Evolutionary conservation across 768 basidiomycete genomes (phyloP), one percentile per base, ranked within the genome.

Genomic region (Collybia mongolica): DNA sequence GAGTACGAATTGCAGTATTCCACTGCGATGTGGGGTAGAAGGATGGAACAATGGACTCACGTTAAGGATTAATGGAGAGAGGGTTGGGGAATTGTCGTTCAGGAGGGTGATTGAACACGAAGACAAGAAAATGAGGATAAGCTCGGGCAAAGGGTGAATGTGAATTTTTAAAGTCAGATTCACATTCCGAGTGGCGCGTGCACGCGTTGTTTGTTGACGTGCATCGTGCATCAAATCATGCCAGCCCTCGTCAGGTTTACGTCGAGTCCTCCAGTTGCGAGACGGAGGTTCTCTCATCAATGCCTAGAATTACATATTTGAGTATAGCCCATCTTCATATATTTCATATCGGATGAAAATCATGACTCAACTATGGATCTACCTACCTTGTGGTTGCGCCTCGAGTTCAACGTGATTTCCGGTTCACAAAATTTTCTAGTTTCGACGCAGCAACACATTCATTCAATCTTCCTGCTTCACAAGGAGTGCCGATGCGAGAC

Each of bases 91-190:
- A 70, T 67, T 66, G 70, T 70, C 67, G 70, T 71, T 66, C 63
- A 68, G 66, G 64, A 66, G 64, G 68, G 70, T 71, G 71, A 66
- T 66, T 71, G 65, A 65, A 72, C 73, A 74, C 70, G 68, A 71
- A 70, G 68, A 66, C 68, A 67, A 68, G 67, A 74, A 76, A 73
- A 71, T 68, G 60, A 66, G 60, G 64, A 60, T 60, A 53, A 56
- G 58, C 54, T 65, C 67, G 67, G 66, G 68, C 63, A 69, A 68
- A 69, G 67, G 67, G 68, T 65, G 66, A 65, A 63, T 62, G 58
- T 58, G 65, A 74, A 69, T 44, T 62, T 75, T 75, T 36, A 72
- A 73, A 72, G 62, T 70, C 74, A 60, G 74, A 70, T 75, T 74
- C 56, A 64, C 45, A 62, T 62, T 64, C 74, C 72, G 72, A 45